phyloP scores from a whole-genome alignment of 2,329 filamentous ascomycete genomes.

The Curvularia verruculosa region DNA sequence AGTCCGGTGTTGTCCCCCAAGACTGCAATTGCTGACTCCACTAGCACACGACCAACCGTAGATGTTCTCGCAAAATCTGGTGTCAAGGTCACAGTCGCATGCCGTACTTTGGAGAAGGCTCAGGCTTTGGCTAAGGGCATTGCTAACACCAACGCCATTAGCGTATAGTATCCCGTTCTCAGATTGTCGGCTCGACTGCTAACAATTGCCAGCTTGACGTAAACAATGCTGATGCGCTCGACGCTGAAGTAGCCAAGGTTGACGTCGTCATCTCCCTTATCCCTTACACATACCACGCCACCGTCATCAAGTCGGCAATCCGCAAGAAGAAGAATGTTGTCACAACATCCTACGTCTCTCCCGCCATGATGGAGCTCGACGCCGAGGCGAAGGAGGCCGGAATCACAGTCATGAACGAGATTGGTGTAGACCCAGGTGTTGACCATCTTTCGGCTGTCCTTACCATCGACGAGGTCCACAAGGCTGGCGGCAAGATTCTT shows the following conservation, averaged over 20 bases:
- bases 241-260: slow-evolving; percentile 78
- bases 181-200: slow-evolving; percentile 9
- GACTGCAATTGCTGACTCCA: slow-evolving; percentile 15
- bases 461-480: slow-evolving; percentile 87
- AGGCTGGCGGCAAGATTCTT: slow-evolving; percentile 81
- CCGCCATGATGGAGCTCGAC: slow-evolving; percentile 89
- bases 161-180: slow-evolving; percentile 25
- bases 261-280: slow-evolving; percentile 78
- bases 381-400: slow-evolving; percentile 82
- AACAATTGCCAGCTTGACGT: slow-evolving; percentile 72
- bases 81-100: slow-evolving; percentile 69
- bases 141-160: slow-evolving; percentile 73
- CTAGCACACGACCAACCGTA: slow-evolving; percentile 61
- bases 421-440: slow-evolving; percentile 68
- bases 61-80: slow-evolving; percentile 64
- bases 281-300: slow-evolving; percentile 70
- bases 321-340: slow-evolving; percentile 94
- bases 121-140: slow-evolving; percentile 74
- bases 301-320: slow-evolving; percentile 92
- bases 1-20: slow-evolving; percentile 3
- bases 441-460: slow-evolving; percentile 83
- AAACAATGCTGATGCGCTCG: slow-evolving; percentile 74
- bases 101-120: slow-evolving; percentile 78
- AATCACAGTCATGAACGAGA: slow-evolving; percentile 96
- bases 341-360: slow-evolving; percentile 91